Evolutionary conservation across 2,329 filamentous ascomycete genomes (phyloP), one percentile per base, ranked within the genome.

Genomic region (Xylariaceae sp.): DNA sequence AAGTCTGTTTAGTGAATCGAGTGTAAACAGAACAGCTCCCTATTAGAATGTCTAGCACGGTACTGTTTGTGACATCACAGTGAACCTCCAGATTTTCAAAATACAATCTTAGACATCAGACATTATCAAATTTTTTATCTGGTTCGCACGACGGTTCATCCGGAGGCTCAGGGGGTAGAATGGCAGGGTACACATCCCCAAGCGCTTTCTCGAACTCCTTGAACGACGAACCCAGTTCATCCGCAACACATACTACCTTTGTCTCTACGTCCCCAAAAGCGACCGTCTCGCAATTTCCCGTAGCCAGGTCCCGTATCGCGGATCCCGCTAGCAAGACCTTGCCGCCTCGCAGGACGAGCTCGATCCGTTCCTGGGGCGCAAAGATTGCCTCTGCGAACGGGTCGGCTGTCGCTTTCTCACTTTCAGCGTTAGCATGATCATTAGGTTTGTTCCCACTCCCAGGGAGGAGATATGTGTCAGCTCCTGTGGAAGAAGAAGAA

Each of bases 141-240:
- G 50, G 46, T 15, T 44, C 19, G 34, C 54, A 59, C 1, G 46
- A 36, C 2, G 55, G 55, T 34, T 58, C 55, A 60, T 62, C 55
- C 12, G 62, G 64, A 13, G 66, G 64, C 30, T 67, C 61, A 48
- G 52, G 55, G n/a, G 67, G 60, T 19, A 64, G 59, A 48, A 58
- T 46, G 7, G 54, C 53, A 7, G 55, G 50, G 39, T 57, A 59
- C 1, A 54, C 50, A 2, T 52, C 54, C 11, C 28, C 26, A 3
- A 56, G 43, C 7, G 36, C 34, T 9, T 31, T 30, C 19, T 52
- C 44, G 14, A 57, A 45, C 6, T 47, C 50, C 2, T 36, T 33
- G 31, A 50, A 56, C 14, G 40, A 49, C 19, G 36, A 40, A 3
- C 51, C 52, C 4, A 59, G 34, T 11, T 56, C 53, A 16, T 53